Percentiles rank a stretch among this genome's conserved stretches.
phyloP scores from a whole-genome alignment of 2,329 filamentous ascomycete species.

The Fusarium cyanostomum region DNA sequence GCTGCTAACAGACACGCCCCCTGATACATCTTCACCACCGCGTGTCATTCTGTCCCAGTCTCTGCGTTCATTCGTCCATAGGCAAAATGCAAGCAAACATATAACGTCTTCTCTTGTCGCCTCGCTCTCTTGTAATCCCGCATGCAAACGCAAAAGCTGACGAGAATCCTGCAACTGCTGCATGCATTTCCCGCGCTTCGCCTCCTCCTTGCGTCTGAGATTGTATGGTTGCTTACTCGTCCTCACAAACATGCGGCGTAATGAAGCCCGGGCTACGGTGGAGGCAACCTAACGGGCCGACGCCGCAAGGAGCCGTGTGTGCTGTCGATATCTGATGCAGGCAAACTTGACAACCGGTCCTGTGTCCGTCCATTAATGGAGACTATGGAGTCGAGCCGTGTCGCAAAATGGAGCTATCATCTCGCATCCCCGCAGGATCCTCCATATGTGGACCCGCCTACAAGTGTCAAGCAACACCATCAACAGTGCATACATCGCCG shows the following conservation, averaged over 20 bases:
- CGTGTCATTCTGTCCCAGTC: conserved; percentile 2
- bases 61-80: neutral
- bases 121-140: too few species aligned
- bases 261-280: neutral
- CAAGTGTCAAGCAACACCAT: neutral
- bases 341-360: neutral
- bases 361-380: neutral
- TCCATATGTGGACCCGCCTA: neutral
- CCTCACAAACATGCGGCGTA: neutral
- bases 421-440: neutral
- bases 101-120: neutral
- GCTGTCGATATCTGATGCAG: neutral
- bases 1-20: neutral
- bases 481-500: conserved; percentile 1
- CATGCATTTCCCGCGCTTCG: neutral
- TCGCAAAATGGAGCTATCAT: neutral
- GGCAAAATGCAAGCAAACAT: neutral
- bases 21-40: conserved; percentile 2
- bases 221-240: neutral
- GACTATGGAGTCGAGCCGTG: neutral
- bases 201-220: neutral
- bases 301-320: neutral
- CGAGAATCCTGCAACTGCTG: too few species aligned
- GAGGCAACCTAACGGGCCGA: neutral
- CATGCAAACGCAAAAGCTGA: too few species aligned